Percentiles rank a stretch among this genome's conserved stretches.
Conservation (phyloP, 345 rosid species). For the Cardamine occulta region DNA sequence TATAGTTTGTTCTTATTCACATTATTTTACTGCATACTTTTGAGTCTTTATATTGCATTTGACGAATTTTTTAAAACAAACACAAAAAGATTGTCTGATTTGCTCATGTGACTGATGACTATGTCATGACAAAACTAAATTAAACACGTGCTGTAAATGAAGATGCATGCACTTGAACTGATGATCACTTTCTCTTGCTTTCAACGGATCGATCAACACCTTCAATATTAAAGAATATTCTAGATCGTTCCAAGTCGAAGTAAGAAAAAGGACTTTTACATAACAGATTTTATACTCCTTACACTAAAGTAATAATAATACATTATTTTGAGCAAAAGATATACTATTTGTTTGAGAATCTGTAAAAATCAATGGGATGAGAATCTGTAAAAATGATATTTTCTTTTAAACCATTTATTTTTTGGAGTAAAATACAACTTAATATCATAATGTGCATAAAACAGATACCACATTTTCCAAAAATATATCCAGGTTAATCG, state of each 20-base stretch:
- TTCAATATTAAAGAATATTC: constrained; percentile 17
- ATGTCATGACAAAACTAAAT: constrained; percentile 31
- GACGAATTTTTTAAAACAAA: not conserved
- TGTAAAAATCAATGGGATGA: not conserved
- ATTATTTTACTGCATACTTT: constrained; percentile 8
- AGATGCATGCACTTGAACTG: constrained; percentile 42
- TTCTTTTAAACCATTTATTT: not conserved
- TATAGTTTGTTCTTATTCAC: not conserved
- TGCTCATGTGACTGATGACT: constrained; percentile 39
- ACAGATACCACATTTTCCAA: not conserved
- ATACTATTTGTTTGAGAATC: not conserved
- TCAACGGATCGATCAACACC: constrained; percentile 12
- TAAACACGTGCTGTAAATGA: constrained; percentile 35
- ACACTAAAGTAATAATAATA: not conserved
- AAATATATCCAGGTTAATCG: not conserved
- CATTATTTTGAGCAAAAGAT: not conserved
- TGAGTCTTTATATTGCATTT: constrained; percentile 24
- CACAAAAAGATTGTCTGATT: not conserved
- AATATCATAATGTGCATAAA: not conserved
- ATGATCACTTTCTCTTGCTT: constrained; percentile 30
- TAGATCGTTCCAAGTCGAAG: constrained; percentile 13
- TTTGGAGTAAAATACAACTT: not conserved
- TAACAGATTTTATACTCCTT: not conserved
- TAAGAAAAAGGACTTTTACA: not conserved
- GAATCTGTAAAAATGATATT: not conserved